A percentile compares a stretch with the other conserved stretches of the same genome.
These are phyloP conservation scores for Albizia julibrissin DNA, from an alignment of 306 rosid genomes.

Conservation along the genomic window DNA sequence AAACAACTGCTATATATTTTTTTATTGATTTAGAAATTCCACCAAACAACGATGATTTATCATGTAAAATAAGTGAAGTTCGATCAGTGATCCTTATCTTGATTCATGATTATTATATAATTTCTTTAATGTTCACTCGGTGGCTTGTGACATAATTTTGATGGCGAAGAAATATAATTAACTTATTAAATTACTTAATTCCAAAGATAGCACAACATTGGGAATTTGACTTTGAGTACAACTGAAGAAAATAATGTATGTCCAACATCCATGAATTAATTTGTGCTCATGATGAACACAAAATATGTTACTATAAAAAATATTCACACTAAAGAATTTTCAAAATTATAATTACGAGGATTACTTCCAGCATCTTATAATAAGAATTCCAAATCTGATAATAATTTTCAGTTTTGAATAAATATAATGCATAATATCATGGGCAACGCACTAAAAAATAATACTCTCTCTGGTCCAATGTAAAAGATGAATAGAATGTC, in stretches of 20 bases:
- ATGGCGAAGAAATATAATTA: neutral
- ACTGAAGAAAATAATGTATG: conserved; percentile 49
- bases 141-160: conserved; percentile 2
- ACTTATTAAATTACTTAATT: conserved; percentile 8
- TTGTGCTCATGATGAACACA: neutral
- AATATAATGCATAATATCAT: no score
- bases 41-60: no score
- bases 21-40: neutral
- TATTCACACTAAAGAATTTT: neutral
- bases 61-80: neutral
- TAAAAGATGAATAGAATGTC: no score
- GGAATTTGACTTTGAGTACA: conserved; percentile 44
- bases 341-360: neutral
- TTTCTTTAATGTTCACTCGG: neutral
- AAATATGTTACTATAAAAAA: neutral
- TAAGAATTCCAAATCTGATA: neutral
- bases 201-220: conserved; percentile 19
- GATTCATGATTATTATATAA: neutral
- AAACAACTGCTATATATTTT: neutral
- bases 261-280: neutral
- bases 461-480: no score
- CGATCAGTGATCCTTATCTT: neutral
- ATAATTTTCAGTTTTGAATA: neutral
- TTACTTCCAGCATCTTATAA: neutral
- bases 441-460: no score